Evolutionary conservation across 148 eudicot species (phyloP).

Genomic region (Pharnaceum exiguum): DNA sequence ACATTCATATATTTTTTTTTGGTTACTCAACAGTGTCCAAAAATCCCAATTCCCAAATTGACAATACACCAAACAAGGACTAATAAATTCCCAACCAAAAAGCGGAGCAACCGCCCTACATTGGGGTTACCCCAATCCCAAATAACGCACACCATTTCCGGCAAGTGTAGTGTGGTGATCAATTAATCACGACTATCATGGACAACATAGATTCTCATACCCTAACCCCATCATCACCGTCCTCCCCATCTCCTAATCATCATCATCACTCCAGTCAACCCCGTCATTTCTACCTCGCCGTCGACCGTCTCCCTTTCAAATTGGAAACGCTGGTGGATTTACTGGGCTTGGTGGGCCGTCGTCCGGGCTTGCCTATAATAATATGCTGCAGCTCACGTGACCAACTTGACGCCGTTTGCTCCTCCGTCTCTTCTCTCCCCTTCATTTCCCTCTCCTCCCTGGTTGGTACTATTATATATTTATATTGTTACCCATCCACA

Average conservation of each 20-base stretch:
- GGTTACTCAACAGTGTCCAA: too few relatives aligned
- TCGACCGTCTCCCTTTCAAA: constrained; percentile 72
- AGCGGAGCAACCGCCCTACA: too few relatives aligned
- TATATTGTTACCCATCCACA: too few relatives aligned
- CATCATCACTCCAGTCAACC: constrained; percentile 34
- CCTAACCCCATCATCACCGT: not conserved
- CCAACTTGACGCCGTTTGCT: constrained; percentile 80
- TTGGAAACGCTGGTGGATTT: constrained; percentile 88
- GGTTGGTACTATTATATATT: constrained; percentile 27
- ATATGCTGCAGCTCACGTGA: constrained; percentile 87
- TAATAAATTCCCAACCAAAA: too few relatives aligned
- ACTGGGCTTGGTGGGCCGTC: constrained; percentile 64
- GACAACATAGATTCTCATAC: too few relatives aligned
- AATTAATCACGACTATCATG: too few relatives aligned
- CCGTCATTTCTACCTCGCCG: constrained; percentile 96
- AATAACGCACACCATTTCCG: too few relatives aligned
- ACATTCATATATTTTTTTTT: too few relatives aligned
- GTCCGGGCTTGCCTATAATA: constrained; percentile 63
- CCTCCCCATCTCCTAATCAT: not conserved
- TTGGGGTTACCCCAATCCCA: too few relatives aligned
- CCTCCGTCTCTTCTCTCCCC: constrained; percentile 54
- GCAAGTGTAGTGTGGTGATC: too few relatives aligned
- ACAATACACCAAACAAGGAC: too few relatives aligned
- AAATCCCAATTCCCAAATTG: too few relatives aligned
- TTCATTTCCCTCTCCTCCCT: constrained; percentile 48